Evolutionary conservation across 352 stramenopile genomes (phyloP).

Genomic region (Hyaloperonospora arabidopsidis): DNA sequence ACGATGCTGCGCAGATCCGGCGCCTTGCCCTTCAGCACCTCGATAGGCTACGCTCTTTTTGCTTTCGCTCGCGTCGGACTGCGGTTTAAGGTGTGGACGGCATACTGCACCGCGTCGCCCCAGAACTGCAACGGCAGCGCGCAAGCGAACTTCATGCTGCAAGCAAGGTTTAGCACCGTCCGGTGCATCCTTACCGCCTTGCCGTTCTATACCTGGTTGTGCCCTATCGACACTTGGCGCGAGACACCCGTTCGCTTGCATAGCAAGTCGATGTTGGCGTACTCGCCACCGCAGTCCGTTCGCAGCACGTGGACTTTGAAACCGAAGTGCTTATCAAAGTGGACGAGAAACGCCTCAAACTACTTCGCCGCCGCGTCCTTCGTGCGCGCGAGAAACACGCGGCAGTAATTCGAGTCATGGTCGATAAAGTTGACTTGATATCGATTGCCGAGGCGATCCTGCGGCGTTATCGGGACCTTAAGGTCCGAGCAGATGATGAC

Average conservation of each 20-base stretch:
- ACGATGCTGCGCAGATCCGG: not conserved
- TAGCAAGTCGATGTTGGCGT: constrained; percentile 23
- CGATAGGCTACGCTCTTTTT: constrained; percentile 1
- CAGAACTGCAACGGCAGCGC: constrained; percentile 19
- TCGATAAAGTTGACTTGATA: not conserved
- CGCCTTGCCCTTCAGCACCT: constrained; percentile 1
- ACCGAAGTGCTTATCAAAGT: constrained; percentile 12
- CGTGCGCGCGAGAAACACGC: not conserved
- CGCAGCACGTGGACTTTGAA: constrained; percentile 10
- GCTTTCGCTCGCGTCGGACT: constrained; percentile 16
- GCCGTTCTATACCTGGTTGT: constrained; percentile 15
- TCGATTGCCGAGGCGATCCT: not conserved
- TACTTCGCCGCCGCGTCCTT: not conserved
- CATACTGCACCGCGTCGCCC: constrained; percentile 24
- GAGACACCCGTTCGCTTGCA: constrained; percentile 15
- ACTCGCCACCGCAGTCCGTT: constrained; percentile 22
- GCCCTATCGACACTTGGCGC: constrained; percentile 12
- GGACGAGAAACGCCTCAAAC: constrained; percentile 9
- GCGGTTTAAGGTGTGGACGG: constrained; percentile 21
- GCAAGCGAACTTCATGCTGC: constrained; percentile 24
- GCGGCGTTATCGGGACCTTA: too few relatives aligned
- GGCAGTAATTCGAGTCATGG: not conserved
- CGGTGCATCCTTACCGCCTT: constrained; percentile 30
- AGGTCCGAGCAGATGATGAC: too few relatives aligned
- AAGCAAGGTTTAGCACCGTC: constrained; percentile 26